Base-by-base conservation (phyloP, 225 moss, liverwort and hornwort genomes). In the Pseudisothecium myosuroides region DNA sequence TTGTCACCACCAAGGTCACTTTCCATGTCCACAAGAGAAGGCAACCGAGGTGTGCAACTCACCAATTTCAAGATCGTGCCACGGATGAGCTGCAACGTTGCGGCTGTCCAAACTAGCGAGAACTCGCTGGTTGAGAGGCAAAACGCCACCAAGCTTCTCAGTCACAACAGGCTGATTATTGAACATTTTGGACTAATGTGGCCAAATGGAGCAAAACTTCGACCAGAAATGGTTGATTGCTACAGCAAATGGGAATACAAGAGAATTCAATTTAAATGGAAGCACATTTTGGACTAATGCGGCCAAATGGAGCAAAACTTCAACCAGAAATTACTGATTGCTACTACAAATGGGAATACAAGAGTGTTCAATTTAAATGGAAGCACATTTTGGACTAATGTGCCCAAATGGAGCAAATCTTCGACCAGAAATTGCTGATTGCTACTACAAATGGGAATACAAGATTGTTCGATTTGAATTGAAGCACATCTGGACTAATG, bases 41-140 rank as follows among this genome's bases (percentile, higher is more conserved):
- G 62, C 63, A 24, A 58, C 43, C 6, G 56, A 71, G 28, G 24
- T 41, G 55, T 49, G 59, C 73, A 90, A 85, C 91, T 82, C 78
- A 89, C 91, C 89, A 80, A 91, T 91, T 87, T 87, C 91, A 82
- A 91, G 91, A 87, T 92, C 89, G 76, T 92, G 91, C 92, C 92
- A 89, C 32, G 87, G 91, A 89, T 88, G 89, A 75, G 90, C 89
- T 65, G 97, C 97, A 86, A 96, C 94, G 61, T 94, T 95, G 81
- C 98, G 92, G 88, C 95, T 92, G 81, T 95, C 93, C 95, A 97
- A 96, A 76, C 93, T 90, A 21, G 90, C 88, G 36, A 95, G 85
- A 87, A 95, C 91, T 50, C 92, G 87, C 34, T 95, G 88, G 92
- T 89, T 94, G 55, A 94, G 89, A 86, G 91, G 84, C 62, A 90